phyloP scores from a whole-genome alignment of 768 basidiomycete species.

The Roridomyces roridus region DNA sequence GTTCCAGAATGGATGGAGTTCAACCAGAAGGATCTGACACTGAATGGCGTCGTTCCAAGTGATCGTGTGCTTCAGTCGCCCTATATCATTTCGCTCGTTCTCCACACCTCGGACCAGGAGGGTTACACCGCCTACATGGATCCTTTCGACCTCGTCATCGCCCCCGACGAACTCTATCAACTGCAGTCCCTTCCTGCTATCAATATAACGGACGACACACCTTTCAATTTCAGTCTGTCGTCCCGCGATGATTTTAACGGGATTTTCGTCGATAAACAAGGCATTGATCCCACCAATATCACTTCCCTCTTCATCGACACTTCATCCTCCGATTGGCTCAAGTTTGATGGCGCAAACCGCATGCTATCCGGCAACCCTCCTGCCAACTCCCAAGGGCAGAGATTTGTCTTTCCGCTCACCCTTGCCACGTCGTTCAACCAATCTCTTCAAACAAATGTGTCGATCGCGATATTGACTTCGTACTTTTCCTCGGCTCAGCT shows the following conservation, averaged over 20 bases:
- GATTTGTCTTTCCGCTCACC: conserved; percentile 58
- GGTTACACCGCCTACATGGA: conserved; percentile 70
- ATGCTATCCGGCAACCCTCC: conserved; percentile 74
- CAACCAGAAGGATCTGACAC: conserved; percentile 68
- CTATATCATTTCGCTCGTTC: conserved; percentile 52
- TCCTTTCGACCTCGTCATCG: conserved; percentile 70
- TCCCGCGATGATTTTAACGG: conserved; percentile 67
- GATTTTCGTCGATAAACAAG: conserved; percentile 64
- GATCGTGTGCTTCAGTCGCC: conserved; percentile 45
- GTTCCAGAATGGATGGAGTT: conserved; percentile 82
- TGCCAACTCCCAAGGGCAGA: conserved; percentile 38
- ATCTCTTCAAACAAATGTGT: conserved; percentile 64
- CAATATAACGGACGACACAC: conserved; percentile 68
- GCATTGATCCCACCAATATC: conserved; percentile 66
- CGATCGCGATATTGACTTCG: conserved; percentile 71
- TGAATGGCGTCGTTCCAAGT: conserved; percentile 78
- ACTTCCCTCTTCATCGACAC: conserved; percentile 63
- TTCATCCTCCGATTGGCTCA: conserved; percentile 63
- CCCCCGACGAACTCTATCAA: conserved; percentile 70
- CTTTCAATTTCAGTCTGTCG: conserved; percentile 57
- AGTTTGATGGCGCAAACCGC: conserved; percentile 59
- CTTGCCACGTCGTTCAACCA: conserved; percentile 73
- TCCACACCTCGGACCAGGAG: conserved; percentile 75
- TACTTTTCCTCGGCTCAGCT: conserved; percentile 69
- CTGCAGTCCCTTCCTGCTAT: conserved; percentile 59